phyloP scores from a whole-genome alignment of 306 rosid species.

The Lablab purpureus region DNA sequence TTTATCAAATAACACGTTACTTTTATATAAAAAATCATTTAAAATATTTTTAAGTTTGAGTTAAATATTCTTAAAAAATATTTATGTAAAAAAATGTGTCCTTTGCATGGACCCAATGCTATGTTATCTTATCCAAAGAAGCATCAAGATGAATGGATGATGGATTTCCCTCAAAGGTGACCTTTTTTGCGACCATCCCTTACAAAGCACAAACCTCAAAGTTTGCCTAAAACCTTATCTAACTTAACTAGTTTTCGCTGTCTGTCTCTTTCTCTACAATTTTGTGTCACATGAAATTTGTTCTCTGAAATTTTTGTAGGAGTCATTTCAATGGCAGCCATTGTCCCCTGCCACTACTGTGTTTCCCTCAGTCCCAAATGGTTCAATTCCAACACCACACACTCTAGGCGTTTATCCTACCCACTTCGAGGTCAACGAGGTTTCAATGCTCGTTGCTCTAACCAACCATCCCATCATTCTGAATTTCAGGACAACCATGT shows the following conservation, averaged over 20 bases:
- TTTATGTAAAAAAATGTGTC: background rate
- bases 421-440: constrained; percentile 49
- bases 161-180: constrained; percentile 29
- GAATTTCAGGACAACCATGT: constrained; percentile 58
- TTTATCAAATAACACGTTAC: too few species aligned
- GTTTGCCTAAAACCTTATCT: constrained; percentile 46
- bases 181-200: constrained; percentile 11
- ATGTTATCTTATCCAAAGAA: constrained; percentile 45
- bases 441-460: constrained; percentile 62
- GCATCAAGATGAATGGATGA: constrained; percentile 51
- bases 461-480: constrained; percentile 57
- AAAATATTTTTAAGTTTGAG: too few species aligned
- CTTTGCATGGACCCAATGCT: constrained; percentile 14
- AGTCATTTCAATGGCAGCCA: constrained; percentile 67
- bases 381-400: constrained; percentile 43
- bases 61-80: background rate
- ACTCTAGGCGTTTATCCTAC: constrained; percentile 51
- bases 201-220: constrained; percentile 40
- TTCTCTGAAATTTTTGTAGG: constrained; percentile 9
- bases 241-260: background rate
- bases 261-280: constrained; percentile 40
- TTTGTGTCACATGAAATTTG: constrained; percentile 41
- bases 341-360: constrained; percentile 63
- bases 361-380: constrained; percentile 51
- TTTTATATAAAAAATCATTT: too few species aligned